Evolutionary conservation across 2,329 filamentous ascomycete species (phyloP).

Genomic region (Leptographium procerum): DNA sequence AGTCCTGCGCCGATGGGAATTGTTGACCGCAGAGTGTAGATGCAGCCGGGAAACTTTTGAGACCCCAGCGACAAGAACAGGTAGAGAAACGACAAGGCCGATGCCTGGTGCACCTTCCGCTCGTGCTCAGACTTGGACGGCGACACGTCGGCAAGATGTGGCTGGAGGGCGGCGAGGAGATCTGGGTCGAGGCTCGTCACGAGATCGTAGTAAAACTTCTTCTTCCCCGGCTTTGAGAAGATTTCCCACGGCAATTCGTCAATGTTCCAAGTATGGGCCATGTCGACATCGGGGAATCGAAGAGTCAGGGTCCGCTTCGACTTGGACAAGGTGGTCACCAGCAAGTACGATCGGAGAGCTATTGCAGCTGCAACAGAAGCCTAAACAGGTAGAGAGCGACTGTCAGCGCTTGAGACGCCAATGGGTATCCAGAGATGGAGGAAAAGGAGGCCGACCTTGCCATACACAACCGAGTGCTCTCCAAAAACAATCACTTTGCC

Average conservation of each 20-base stretch:
- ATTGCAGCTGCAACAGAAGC: conserved; percentile 91
- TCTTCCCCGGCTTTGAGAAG: conserved; percentile 73
- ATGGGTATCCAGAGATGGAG: background rate
- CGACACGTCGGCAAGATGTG: conserved; percentile 65
- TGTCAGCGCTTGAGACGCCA: background rate
- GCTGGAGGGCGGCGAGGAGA: conserved; percentile 68
- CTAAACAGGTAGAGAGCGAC: conserved; percentile 27
- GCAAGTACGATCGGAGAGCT: conserved; percentile 88
- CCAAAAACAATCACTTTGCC: conserved; percentile 98
- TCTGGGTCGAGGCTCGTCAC: conserved; percentile 76
- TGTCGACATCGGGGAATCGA: conserved; percentile 80
- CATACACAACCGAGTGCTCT: conserved; percentile 95
- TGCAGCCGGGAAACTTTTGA: conserved; percentile 64
- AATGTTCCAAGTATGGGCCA: conserved; percentile 90
- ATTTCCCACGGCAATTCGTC: conserved; percentile 77
- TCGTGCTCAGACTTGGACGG: conserved; percentile 51
- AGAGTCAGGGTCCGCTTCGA: conserved; percentile 79
- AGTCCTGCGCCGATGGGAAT: conserved; percentile 87
- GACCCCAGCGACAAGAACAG: conserved; percentile 81
- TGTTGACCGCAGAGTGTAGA: conserved; percentile 86
- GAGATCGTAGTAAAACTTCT: conserved; percentile 89
- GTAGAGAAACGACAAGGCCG: conserved; percentile 81
- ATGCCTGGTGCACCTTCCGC: conserved; percentile 74
- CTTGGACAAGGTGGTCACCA: conserved; percentile 88
- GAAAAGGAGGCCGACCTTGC: conserved; percentile 51